Conservation (phyloP, 331 rosid species). For the Phaseolus coccineus region DNA sequence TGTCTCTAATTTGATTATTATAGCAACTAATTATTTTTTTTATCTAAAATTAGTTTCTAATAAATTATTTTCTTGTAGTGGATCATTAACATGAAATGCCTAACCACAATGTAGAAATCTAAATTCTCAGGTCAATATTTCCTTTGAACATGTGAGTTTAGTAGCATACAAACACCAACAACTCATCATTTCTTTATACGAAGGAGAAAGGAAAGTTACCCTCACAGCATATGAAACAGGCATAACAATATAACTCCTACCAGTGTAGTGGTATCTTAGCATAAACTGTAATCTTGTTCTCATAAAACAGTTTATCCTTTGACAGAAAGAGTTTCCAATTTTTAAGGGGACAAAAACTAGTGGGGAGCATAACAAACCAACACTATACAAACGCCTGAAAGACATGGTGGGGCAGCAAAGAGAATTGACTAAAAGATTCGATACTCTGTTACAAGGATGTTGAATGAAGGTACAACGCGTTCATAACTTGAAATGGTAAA, state of each 20-base stretch:
- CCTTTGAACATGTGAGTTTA: background rate
- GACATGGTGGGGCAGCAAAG: background rate
- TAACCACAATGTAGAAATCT: background rate
- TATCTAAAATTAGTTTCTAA: too few relatives aligned
- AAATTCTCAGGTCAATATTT: background rate
- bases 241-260: background rate
- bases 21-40: too few relatives aligned
- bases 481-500: background rate
- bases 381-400: background rate
- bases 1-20: too few relatives aligned
- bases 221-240: background rate
- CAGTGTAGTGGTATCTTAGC: background rate
- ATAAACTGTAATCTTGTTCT: background rate
- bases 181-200: background rate
- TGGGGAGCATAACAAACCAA: conserved; percentile 11
- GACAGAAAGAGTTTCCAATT: background rate
- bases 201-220: too few relatives aligned
- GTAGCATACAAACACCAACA: background rate
- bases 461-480: background rate
- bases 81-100: background rate
- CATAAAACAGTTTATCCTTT: background rate
- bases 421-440: background rate
- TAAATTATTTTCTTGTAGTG: too few relatives aligned
- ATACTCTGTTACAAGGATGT: background rate
- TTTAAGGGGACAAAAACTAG: background rate